phyloP scores from a whole-genome alignment of 2,329 filamentous ascomycete species.

The Arthrobotrys pseudoclavata region DNA sequence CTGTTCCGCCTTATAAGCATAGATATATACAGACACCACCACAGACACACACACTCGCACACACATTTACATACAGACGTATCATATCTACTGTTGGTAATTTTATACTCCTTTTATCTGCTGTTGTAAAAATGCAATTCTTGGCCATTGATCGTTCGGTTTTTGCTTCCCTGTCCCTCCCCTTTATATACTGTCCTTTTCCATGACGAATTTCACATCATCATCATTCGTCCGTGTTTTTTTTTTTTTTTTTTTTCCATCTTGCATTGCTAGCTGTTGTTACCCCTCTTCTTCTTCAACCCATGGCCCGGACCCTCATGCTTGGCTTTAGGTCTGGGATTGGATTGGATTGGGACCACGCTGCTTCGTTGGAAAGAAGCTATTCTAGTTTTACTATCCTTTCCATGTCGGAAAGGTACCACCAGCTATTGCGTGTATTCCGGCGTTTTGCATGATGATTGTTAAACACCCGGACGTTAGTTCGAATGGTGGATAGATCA shows the following conservation, averaged over 20 bases:
- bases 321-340: constrained; percentile 41
- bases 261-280: not conserved
- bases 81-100: constrained; percentile 15
- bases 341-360: not conserved
- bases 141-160: constrained; percentile 45
- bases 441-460: constrained; percentile 45
- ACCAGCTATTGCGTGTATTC: constrained; percentile 37
- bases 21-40: constrained; percentile 1
- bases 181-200: constrained; percentile 7
- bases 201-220: not conserved
- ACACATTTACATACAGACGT: not conserved
- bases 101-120: constrained; percentile 4
- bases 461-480: constrained; percentile 25
- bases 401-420: constrained; percentile 35
- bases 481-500: constrained; percentile 56
- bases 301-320: constrained; percentile 26
- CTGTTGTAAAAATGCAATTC: constrained; percentile 17
- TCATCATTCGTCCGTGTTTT: constrained; percentile 1
- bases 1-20: constrained; percentile 45
- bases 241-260: not conserved
- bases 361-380: not conserved
- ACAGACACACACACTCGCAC: not conserved
- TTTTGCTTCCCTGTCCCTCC: constrained; percentile 14
- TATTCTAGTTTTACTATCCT: constrained; percentile 32
- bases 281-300: constrained; percentile 42